Conservation (phyloP, 2,329 filamentous ascomycete species). For the Apiospora arundinis region DNA sequence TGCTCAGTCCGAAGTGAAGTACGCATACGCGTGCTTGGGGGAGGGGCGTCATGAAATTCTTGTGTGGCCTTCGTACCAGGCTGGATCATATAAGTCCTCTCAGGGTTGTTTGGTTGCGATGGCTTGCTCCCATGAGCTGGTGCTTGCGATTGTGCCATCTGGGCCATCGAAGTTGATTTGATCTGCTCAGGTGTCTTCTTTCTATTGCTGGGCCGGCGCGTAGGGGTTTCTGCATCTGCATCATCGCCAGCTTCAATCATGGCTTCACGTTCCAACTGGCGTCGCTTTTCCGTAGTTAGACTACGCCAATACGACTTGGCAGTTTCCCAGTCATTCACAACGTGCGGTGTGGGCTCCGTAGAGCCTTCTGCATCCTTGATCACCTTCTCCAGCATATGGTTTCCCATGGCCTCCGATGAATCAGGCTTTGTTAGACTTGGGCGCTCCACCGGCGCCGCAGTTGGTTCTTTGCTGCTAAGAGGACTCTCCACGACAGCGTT, state of each 20-base stretch:
- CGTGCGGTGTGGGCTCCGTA: background rate
- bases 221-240: constrained; percentile 48
- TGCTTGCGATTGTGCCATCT: constrained; percentile 24
- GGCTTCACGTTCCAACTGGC: constrained; percentile 65
- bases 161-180: constrained; percentile 26
- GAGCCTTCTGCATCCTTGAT: constrained; percentile 13
- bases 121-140: constrained; percentile 36
- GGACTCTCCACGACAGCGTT: constrained; percentile 74
- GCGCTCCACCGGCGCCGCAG: background rate
- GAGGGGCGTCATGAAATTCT: constrained; percentile 28
- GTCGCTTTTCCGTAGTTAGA: constrained; percentile 66
- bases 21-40: constrained; percentile 44
- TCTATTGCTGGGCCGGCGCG: constrained; percentile 36
- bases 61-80: constrained; percentile 38
- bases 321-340: constrained; percentile 67
- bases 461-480: constrained; percentile 50
- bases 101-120: constrained; percentile 24
- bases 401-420: background rate
- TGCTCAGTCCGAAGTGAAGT: constrained; percentile 53
- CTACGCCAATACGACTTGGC: constrained; percentile 75
- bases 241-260: constrained; percentile 59
- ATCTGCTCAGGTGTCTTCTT: constrained; percentile 50
- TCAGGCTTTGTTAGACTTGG: background rate
- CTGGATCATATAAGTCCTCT: constrained; percentile 32
- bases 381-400: background rate